Conservation (phyloP, 2,329 filamentous ascomycete genomes). For the Didymellaceae sp. region DNA sequence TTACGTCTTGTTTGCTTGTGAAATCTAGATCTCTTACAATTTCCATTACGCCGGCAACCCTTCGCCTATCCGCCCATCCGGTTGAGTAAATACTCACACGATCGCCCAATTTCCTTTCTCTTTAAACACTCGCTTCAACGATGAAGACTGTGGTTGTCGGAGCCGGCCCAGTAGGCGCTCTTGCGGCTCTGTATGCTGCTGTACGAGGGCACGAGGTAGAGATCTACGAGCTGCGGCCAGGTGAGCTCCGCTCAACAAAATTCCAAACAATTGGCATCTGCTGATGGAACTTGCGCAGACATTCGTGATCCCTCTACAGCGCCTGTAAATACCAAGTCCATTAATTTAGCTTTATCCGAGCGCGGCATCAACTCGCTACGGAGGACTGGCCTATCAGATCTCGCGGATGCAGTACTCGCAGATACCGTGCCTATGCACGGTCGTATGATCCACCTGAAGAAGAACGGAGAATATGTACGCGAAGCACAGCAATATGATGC, state of each 20-base stretch:
- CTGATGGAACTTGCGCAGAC: constrained; percentile 62
- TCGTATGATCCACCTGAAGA: constrained; percentile 89
- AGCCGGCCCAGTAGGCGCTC: constrained; percentile 88
- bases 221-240: constrained; percentile 89
- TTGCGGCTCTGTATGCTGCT: constrained; percentile 92
- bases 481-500: constrained; percentile 89
- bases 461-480: constrained; percentile 72
- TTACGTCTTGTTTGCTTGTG: constrained; percentile 1
- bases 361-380: constrained; percentile 89
- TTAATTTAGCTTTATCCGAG: constrained; percentile 94
- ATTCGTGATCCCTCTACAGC: constrained; percentile 81
- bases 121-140: background rate
- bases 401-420: constrained; percentile 76
- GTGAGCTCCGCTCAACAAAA: too few species aligned
- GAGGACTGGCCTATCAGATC: constrained; percentile 67
- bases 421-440: constrained; percentile 92
- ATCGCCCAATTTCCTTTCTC: constrained; percentile 8
- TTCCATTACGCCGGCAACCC: constrained; percentile 15
- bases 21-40: constrained; percentile 13
- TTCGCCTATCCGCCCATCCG: constrained; percentile 13
- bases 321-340: constrained; percentile 96
- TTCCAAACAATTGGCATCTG: background rate
- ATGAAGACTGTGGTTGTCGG: constrained; percentile 82
- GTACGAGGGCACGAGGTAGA: constrained; percentile 87
- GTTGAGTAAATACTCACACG: constrained; percentile 13